Base-by-base conservation (phyloP, 1,284 basidiomycete species). In the Moesziomyces aphidis region DNA sequence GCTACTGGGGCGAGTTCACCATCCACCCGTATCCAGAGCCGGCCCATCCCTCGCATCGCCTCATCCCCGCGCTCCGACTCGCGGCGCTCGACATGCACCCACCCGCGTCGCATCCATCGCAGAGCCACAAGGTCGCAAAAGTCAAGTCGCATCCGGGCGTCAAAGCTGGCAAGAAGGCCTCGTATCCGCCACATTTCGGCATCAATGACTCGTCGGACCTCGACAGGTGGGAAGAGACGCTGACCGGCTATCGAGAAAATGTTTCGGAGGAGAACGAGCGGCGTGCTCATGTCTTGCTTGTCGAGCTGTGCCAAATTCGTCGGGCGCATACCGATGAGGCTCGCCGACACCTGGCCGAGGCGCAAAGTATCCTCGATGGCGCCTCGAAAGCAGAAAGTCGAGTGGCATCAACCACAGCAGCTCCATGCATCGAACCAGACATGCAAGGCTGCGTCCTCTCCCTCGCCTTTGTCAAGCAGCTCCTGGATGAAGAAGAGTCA, bases 1-100 rank as follows among this genome's bases (percentile, higher is more conserved):
- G 77, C n/a, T 83, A 83, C 53, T 82, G 80, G 77, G 54, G 56
- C 8, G 81, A 82, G 39, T 82, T 74, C 24, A 77, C 81, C 1
- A 34, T 82, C 9, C 81, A 83, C 44, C 77, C 80, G 2, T 61
- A 48, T 19, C 79, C 80, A 0, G 57, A 55, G 19, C 78, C 81
- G 8, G 78, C 81, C 1, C 81, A 83, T 69, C 79, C 80, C 5
- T 79, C 77, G 21, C 76, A 83, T 59, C 68, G 81, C 9, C 69
- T 83, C 23, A 57, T 80, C 1, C 63, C 67, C 9, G 80, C 81
- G 9, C 56, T 82, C 3, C 63, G 80, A 17, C 73, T 82, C 0
- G 48, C 77, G 4, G 69, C 70, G 5, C 39, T 82, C n/a, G 55
- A 61, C 10, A 21, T 78, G 2, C 24, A 45, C 19, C 21, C n/a